Percentiles rank a stretch among this genome's conserved stretches.
Evolutionary conservation across 2,329 filamentous ascomycete genomes (phyloP).

Genomic region (Beauveria scarabaeidicola): DNA sequence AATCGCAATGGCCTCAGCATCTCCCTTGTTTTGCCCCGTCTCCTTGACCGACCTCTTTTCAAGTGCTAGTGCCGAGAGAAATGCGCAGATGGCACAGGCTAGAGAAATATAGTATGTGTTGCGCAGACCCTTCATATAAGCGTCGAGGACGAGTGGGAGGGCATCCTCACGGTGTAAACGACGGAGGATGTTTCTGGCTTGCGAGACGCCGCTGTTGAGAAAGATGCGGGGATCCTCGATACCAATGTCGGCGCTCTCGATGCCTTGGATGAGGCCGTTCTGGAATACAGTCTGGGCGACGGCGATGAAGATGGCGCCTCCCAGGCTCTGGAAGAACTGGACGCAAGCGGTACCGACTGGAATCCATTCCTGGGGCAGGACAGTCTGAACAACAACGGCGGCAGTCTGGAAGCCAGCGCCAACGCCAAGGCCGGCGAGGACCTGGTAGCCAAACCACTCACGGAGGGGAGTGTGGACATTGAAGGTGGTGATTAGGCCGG

Average conservation of each 20-base stretch:
- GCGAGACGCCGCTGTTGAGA: conserved; percentile 44
- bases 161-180: conserved; percentile 32
- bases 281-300: conserved; percentile 60
- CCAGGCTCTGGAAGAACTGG: conserved; percentile 37
- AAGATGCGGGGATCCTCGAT: conserved; percentile 37
- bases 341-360: conserved; percentile 34
- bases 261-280: conserved; percentile 48
- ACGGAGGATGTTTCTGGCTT: conserved; percentile 37
- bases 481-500: conserved; percentile 33
- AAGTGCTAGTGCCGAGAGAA: conserved; percentile 35
- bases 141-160: conserved; percentile 34
- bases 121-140: conserved; percentile 42
- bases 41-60: conserved; percentile 48
- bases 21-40: conserved; percentile 21
- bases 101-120: conserved; percentile 45
- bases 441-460: conserved; percentile 37
- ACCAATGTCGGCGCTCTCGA: conserved; percentile 36
- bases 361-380: conserved; percentile 31
- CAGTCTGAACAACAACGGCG: conserved; percentile 34
- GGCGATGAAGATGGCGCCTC: conserved; percentile 37
- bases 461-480: conserved; percentile 21
- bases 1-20: conserved; percentile 19
- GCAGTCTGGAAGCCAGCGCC: conserved; percentile 35
- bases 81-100: conserved; percentile 37
- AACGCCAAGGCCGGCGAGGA: conserved; percentile 32